phyloP scores from a whole-genome alignment of 495 filamentous ascomycete genomes.

The Annulohypoxylon moriforme region DNA sequence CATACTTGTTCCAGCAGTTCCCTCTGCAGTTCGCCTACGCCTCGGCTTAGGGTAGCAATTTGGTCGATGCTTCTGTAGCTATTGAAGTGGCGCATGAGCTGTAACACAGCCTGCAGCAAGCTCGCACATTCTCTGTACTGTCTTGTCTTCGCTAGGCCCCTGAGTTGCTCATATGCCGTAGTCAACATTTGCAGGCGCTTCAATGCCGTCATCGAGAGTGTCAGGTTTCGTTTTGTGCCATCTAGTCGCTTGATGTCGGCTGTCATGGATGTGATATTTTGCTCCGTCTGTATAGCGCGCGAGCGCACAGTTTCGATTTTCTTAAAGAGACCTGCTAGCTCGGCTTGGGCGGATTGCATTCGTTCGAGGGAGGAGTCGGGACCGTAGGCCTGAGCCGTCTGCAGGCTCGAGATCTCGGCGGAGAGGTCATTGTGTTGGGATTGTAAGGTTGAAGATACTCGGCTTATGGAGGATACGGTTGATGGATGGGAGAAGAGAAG shows the following conservation, averaged over 20 bases:
- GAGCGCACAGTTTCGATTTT: constrained; percentile 96
- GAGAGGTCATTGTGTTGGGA: constrained; percentile 87
- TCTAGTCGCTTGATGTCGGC: constrained; percentile 98
- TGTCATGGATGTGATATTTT: constrained; percentile 97
- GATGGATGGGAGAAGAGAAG: constrained; percentile 92
- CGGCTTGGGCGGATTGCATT: constrained; percentile 89
- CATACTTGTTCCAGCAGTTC: constrained; percentile 96
- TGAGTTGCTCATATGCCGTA: constrained; percentile 96
- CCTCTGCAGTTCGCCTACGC: constrained; percentile 93
- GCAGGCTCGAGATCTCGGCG: constrained; percentile 78
- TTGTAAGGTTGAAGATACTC: constrained; percentile 76
- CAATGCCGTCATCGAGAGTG: constrained; percentile 96
- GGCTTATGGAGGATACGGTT: constrained; percentile 80
- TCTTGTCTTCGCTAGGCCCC: constrained; percentile 80
- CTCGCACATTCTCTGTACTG: constrained; percentile 98
- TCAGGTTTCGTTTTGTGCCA: constrained; percentile 95
- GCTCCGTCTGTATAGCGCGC: constrained; percentile 90
- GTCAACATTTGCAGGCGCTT: constrained; percentile 99
- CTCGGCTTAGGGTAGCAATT: constrained; percentile 91
- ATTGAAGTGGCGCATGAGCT: constrained; percentile 99
- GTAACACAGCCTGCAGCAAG: constrained; percentile 92
- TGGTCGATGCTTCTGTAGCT: constrained; percentile 97
- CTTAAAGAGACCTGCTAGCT: constrained; percentile 88
- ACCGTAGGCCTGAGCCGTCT: constrained; percentile 83
- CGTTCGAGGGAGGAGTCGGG: constrained; percentile 88